Conservation (phyloP, 495 filamentous ascomycete species). For the Aspergillus homomorphus region DNA sequence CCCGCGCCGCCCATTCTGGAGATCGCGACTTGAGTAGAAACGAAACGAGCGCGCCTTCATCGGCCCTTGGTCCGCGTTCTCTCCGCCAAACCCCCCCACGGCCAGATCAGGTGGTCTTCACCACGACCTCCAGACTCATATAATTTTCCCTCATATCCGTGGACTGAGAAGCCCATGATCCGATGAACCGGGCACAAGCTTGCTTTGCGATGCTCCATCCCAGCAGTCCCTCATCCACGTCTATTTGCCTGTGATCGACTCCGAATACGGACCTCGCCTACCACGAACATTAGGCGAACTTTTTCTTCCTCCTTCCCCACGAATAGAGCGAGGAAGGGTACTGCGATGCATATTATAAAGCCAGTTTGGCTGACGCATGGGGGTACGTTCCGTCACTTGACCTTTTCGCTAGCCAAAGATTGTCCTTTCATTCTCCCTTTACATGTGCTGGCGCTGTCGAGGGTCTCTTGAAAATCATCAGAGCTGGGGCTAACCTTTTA, state of each 20-base stretch:
- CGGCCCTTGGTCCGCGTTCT: slow-evolving; percentile 20
- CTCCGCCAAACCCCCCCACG: slow-evolving; percentile 2
- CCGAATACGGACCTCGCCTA: slow-evolving; percentile 8
- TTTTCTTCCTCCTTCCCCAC: not conserved
- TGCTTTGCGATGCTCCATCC: slow-evolving; percentile 33
- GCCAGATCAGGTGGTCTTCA: not conserved
- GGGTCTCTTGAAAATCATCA: not conserved
- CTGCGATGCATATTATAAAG: slow-evolving; percentile 82
- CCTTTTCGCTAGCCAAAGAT: slow-evolving; percentile 7
- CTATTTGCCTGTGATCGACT: slow-evolving; percentile 21
- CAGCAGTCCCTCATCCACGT: slow-evolving; percentile 23
- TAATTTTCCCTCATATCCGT: not conserved
- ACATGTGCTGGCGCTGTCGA: not conserved
- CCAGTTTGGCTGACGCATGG: slow-evolving; percentile 91
- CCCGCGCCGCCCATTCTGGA: slow-evolving; percentile 28
- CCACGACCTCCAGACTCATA: too few relatives aligned
- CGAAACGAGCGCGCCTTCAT: slow-evolving; percentile 31
- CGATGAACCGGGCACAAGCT: slow-evolving; percentile 15
- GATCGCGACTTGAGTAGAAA: slow-evolving; percentile 43
- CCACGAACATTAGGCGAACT: not conserved
- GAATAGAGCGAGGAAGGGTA: slow-evolving; percentile 8
- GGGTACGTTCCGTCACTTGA: slow-evolving; percentile 49
- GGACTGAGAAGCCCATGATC: slow-evolving; percentile 5
- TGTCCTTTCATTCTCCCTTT: slow-evolving; percentile 2
- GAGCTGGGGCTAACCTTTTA: slow-evolving; percentile 4